A percentile compares a stretch with the other conserved stretches of the same genome.
phyloP scores from a whole-genome alignment of 495 filamentous ascomycete genomes.

The Aspergillus avenaceus region DNA sequence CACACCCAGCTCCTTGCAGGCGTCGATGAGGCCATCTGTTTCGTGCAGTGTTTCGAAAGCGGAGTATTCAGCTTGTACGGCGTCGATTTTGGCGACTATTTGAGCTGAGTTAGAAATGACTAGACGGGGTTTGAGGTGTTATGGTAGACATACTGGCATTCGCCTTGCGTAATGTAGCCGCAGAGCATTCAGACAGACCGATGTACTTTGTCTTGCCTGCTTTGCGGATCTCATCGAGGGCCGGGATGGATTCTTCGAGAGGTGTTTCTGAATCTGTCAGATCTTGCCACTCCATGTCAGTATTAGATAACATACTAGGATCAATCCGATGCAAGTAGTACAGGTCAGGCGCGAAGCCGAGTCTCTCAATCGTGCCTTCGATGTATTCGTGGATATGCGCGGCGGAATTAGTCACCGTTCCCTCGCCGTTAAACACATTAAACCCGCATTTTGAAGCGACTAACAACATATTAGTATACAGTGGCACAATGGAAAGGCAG shows the following conservation, averaged over 20 bases:
- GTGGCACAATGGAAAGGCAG: not conserved
- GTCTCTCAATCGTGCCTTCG: conserved; percentile 47
- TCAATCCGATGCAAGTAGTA: conserved; percentile 41
- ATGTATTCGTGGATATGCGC: conserved; percentile 49
- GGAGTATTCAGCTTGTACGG: conserved; percentile 49
- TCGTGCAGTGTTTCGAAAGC: conserved; percentile 48
- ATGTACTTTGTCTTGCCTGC: conserved; percentile 47
- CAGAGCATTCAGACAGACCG: conserved; percentile 43
- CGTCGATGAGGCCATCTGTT: conserved; percentile 35
- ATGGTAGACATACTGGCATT: conserved; percentile 29
- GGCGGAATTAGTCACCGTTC: conserved; percentile 41
- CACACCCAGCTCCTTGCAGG: conserved; percentile 36
- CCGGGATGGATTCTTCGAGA: conserved; percentile 43
- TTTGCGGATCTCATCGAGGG: conserved; percentile 42
- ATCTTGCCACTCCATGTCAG: too few relatives aligned
- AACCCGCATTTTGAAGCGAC: conserved; percentile 49
- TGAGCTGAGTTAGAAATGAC: not conserved
- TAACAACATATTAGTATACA: conserved; percentile 12
- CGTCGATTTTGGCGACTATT: conserved; percentile 46
- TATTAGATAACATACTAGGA: conserved; percentile 37
- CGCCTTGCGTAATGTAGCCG: conserved; percentile 39
- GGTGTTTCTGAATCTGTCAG: conserved; percentile 33
- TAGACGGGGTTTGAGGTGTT: too few relatives aligned
- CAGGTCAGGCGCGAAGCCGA: conserved; percentile 46
- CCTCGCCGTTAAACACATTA: conserved; percentile 24